These are phyloP conservation scores for Lepidium didymum DNA, from an alignment of 345 rosid species.

Conservation along the genomic window DNA sequence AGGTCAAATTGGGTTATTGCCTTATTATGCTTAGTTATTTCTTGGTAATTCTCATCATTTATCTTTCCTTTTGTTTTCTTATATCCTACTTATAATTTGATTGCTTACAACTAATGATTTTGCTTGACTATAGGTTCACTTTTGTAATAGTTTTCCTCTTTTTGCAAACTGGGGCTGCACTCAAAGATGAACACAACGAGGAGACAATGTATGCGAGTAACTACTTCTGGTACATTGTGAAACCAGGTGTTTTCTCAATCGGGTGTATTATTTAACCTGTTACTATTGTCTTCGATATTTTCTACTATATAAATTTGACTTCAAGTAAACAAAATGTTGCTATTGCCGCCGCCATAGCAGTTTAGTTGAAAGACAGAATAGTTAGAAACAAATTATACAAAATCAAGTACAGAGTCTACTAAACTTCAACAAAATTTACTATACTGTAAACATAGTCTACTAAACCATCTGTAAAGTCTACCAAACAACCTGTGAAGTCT, in stretches of 20 bases:
- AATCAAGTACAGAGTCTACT: too few relatives aligned
- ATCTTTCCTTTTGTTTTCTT: background rate
- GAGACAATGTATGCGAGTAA: constrained; percentile 35
- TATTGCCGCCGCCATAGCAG: too few relatives aligned
- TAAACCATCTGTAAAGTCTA: too few relatives aligned
- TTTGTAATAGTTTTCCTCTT: constrained; percentile 68
- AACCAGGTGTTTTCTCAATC: constrained; percentile 75
- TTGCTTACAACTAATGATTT: background rate
- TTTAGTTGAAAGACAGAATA: too few relatives aligned
- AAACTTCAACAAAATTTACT: too few relatives aligned
- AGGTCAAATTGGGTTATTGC: constrained; percentile 59
- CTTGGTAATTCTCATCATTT: constrained; percentile 46
- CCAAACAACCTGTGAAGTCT: too few relatives aligned
- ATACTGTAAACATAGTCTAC: too few relatives aligned
- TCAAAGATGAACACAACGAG: constrained; percentile 58
- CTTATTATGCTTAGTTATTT: constrained; percentile 58
- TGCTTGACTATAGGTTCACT: constrained; percentile 51
- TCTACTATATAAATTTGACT: constrained; percentile 54
- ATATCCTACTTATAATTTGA: background rate
- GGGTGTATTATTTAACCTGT: constrained; percentile 57
- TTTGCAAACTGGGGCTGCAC: constrained; percentile 70
- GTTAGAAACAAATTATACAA: too few relatives aligned
- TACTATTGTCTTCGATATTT: constrained; percentile 52
- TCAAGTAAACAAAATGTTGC: constrained; percentile 32
- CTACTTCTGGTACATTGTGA: constrained; percentile 73